Evolutionary conservation across 2,329 filamentous ascomycete species (phyloP).

Genomic region (Zalaria sp.): DNA sequence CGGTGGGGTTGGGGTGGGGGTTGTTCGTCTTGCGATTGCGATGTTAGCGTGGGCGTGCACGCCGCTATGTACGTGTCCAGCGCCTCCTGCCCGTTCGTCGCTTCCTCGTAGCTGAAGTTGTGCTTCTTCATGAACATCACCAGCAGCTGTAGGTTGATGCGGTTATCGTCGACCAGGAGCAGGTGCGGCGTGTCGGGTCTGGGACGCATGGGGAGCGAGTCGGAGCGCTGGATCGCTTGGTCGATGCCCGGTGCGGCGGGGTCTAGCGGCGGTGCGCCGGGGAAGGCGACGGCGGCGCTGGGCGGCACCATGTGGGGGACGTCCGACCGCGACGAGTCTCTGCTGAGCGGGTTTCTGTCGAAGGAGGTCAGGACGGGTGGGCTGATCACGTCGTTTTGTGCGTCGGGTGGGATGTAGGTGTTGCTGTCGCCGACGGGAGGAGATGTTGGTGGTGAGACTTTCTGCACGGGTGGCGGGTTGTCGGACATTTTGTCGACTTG

Average conservation of each 20-base stretch:
- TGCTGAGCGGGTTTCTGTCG: background rate
- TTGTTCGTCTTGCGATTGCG: background rate
- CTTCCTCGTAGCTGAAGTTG: constrained; percentile 12
- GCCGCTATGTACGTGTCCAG: constrained; percentile 21
- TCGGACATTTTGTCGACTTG: constrained; percentile 1
- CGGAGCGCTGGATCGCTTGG: background rate
- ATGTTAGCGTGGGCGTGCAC: background rate
- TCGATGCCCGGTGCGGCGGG: background rate
- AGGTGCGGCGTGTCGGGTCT: constrained; percentile 3
- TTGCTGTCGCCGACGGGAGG: background rate
- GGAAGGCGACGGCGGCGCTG: constrained; percentile 3
- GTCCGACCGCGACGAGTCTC: background rate
- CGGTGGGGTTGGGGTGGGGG: too few relatives aligned
- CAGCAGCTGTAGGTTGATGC: constrained; percentile 10
- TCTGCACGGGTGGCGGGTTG: background rate
- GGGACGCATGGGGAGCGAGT: too few relatives aligned
- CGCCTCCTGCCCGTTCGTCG: constrained; percentile 30
- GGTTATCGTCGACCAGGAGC: constrained; percentile 13
- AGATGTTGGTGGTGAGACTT: background rate
- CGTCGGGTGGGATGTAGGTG: background rate
- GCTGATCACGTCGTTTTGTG: background rate
- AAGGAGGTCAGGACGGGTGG: background rate
- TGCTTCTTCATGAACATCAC: constrained; percentile 9
- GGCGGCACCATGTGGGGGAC: background rate
- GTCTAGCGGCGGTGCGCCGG: constrained; percentile 3